Evolutionary conservation across 2,329 filamentous ascomycete species (phyloP).

Genomic region (Ophiostoma perfectum): DNA sequence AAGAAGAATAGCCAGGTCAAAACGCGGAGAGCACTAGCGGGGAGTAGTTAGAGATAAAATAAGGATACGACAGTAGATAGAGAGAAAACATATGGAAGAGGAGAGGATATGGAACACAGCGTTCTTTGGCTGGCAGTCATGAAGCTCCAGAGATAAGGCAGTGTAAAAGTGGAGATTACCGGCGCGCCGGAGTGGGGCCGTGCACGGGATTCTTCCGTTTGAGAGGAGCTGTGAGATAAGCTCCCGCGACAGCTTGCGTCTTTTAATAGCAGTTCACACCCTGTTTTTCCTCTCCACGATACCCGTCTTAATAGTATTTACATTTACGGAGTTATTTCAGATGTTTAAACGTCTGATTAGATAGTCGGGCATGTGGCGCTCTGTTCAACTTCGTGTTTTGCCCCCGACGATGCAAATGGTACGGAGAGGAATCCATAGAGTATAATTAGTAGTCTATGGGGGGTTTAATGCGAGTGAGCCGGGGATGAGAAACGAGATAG

Average conservation of each 20-base stretch:
- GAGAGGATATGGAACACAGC: background rate
- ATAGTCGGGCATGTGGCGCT: background rate
- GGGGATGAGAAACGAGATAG: background rate
- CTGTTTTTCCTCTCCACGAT: background rate
- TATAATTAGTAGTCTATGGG: no score
- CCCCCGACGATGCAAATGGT: no score
- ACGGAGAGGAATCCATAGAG: no score
- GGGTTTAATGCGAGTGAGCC: background rate
- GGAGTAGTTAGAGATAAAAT: background rate
- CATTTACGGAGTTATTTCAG: background rate
- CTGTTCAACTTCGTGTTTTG: background rate
- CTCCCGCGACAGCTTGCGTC: background rate
- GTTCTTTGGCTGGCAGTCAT: background rate
- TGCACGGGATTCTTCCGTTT: conserved; percentile 2
- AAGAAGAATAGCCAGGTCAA: background rate
- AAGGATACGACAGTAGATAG: background rate
- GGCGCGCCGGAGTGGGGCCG: conserved; percentile 6
- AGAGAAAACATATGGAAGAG: background rate
- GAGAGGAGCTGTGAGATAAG: background rate
- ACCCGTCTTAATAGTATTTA: background rate
- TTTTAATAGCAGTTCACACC: background rate
- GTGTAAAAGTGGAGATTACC: background rate
- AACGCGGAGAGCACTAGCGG: background rate
- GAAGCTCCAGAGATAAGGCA: background rate
- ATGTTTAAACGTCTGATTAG: background rate